phyloP scores from a whole-genome alignment of 106 monocot genomes.

The Dioscorea dumetorum region DNA sequence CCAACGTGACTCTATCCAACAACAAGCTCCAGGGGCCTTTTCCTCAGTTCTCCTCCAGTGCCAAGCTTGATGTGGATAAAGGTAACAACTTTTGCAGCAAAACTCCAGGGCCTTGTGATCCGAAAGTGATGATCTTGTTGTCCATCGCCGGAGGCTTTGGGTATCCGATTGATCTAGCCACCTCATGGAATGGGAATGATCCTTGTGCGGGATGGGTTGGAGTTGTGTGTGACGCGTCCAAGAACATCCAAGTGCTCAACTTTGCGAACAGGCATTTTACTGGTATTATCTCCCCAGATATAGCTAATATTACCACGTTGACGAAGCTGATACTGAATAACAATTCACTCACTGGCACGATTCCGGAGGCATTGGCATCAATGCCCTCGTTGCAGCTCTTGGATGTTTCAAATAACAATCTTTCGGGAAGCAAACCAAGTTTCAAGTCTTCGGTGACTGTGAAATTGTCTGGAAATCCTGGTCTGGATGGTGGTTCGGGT shows the following conservation, averaged over 20 bases:
- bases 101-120: conserved; percentile 42
- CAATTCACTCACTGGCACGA: conserved; percentile 55
- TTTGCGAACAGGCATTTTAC: conserved; percentile 43
- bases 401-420: conserved; percentile 59
- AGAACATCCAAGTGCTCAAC: conserved; percentile 38
- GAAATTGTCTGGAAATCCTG: conserved; percentile 37
- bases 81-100: conserved; percentile 69
- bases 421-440: conserved; percentile 45
- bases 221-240: conserved; percentile 36
- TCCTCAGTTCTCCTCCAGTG: conserved; percentile 27
- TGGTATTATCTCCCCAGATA: conserved; percentile 48
- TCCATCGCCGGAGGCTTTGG: conserved; percentile 59
- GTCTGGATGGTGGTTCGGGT: background rate
- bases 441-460: conserved; percentile 37
- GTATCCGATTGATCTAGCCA: conserved; percentile 49
- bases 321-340: conserved; percentile 37
- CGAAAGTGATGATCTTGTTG: conserved; percentile 40
- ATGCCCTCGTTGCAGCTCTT: conserved; percentile 39
- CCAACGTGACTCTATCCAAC: conserved; percentile 50
- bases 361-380: conserved; percentile 40
- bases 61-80: conserved; percentile 24
- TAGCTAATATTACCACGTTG: conserved; percentile 44
- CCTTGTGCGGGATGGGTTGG: conserved; percentile 62
- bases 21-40: conserved; percentile 78
- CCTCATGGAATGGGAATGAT: conserved; percentile 65